These are phyloP conservation scores for Phoma sp. DNA, from an alignment of 2,329 filamentous ascomycete species.

Conservation along the genomic window DNA sequence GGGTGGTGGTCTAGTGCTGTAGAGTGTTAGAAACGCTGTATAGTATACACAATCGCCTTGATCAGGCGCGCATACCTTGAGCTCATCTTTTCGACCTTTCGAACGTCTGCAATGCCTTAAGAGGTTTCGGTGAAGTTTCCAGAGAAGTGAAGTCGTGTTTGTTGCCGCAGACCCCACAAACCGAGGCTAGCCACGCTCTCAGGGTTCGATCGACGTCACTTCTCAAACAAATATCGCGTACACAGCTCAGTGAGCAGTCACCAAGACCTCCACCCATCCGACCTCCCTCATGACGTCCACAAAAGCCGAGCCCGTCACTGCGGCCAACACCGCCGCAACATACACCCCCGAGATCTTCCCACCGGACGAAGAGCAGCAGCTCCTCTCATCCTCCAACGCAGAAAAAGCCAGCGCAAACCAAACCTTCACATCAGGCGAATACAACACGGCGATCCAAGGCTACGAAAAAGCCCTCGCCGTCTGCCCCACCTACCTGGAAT, in stretches of 20 bases:
- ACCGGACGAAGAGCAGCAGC: constrained; percentile 49
- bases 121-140: background rate
- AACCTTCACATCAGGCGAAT: constrained; percentile 75
- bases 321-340: constrained; percentile 8
- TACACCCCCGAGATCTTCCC: constrained; percentile 37
- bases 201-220: constrained; percentile 29
- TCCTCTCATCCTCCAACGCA: constrained; percentile 73
- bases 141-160: constrained; percentile 13
- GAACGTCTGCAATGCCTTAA: background rate
- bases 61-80: constrained; percentile 15
- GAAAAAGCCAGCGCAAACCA: constrained; percentile 79
- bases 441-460: constrained; percentile 76
- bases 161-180: constrained; percentile 22
- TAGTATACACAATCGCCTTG: no score
- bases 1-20: constrained; percentile 56
- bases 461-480: constrained; percentile 81
- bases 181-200: constrained; percentile 22
- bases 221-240: constrained; percentile 21
- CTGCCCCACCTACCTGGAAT: constrained; percentile 85
- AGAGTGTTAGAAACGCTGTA: constrained; percentile 4
- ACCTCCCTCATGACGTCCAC: constrained; percentile 13
- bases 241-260: no score
- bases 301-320: constrained; percentile 4
- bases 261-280: no score
- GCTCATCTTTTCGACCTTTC: constrained; percentile 18